Evolutionary conservation across 108 stramenopile species (phyloP).

Genomic region (Mediolabrus comicus): DNA sequence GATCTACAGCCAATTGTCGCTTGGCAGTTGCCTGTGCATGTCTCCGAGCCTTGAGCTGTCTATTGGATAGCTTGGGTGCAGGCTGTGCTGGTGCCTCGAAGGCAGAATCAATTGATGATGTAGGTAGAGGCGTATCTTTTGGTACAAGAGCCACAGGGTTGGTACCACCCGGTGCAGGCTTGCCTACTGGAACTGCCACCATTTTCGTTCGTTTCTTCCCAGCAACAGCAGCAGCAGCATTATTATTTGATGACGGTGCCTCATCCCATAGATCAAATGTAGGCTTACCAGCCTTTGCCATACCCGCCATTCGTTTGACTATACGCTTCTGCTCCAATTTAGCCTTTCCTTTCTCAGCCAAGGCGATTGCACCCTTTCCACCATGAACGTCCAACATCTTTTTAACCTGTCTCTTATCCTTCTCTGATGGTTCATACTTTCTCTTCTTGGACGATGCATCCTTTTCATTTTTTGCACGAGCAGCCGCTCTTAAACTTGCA

Average conservation of each 20-base stretch:
- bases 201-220: constrained; percentile 22
- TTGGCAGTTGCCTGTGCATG: constrained; percentile 18
- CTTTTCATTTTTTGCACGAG: constrained; percentile 20
- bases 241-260: not conserved
- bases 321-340: constrained; percentile 33
- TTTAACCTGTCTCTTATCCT: constrained; percentile 59
- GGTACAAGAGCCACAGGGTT: constrained; percentile 28
- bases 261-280: constrained; percentile 80
- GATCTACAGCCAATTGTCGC: constrained; percentile 56
- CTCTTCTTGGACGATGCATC: constrained; percentile 12
- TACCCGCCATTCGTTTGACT: constrained; percentile 34
- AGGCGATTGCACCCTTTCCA: constrained; percentile 26
- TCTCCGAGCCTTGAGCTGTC: constrained; percentile 27
- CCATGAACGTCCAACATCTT: constrained; percentile 49
- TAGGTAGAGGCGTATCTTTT: constrained; percentile 24
- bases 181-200: constrained; percentile 10
- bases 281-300: constrained; percentile 32
- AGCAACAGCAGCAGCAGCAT: not conserved
- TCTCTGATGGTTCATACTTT: constrained; percentile 49
- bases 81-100: constrained; percentile 10
- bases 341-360: constrained; percentile 39
- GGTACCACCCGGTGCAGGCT: constrained; percentile 6
- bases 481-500: constrained; percentile 15
- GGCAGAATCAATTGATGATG: constrained; percentile 2
- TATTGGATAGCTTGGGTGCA: constrained; percentile 29